Conservation (phyloP, 1,284 basidiomycete genomes). For the Vanrija pseudolonga region DNA sequence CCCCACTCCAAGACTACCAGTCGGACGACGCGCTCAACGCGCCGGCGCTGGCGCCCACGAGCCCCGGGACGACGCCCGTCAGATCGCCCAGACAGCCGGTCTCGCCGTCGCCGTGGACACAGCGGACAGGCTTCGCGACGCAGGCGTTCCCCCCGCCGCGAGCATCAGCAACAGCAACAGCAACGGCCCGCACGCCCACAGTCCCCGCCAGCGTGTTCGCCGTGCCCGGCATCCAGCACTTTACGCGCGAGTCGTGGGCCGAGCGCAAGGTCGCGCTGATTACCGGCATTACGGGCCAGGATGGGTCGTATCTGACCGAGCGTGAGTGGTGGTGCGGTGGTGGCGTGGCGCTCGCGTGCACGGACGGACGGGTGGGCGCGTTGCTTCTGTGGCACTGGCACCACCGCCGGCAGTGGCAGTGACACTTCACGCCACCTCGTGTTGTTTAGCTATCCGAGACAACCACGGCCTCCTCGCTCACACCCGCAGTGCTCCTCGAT, state of each 20-base stretch:
- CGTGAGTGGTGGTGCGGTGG: slow-evolving; percentile 1
- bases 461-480: background rate
- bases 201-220: slow-evolving; percentile 1
- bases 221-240: background rate
- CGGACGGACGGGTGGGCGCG: background rate
- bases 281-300: slow-evolving; percentile 80
- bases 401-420: no score
- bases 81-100: no score
- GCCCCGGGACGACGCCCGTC: background rate
- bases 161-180: background rate
- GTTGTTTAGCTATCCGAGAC: background rate
- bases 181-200: background rate
- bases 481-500: slow-evolving; percentile 64
- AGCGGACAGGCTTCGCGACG: background rate
- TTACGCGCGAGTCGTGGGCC: slow-evolving; percentile 64
- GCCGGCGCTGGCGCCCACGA: background rate
- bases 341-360: background rate
- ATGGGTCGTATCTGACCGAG: slow-evolving; percentile 18
- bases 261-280: slow-evolving; percentile 85
- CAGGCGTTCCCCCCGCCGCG: background rate
- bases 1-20: slow-evolving; percentile 2
- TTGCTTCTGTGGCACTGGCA: slow-evolving; percentile 45
- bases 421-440: background rate
- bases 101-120: background rate
- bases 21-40: slow-evolving; percentile 8